A percentile compares a stretch with the other conserved stretches of the same genome.
Evolutionary conservation across 2,329 filamentous ascomycete genomes (phyloP).

Genomic region (Davidsoniella virescens): DNA sequence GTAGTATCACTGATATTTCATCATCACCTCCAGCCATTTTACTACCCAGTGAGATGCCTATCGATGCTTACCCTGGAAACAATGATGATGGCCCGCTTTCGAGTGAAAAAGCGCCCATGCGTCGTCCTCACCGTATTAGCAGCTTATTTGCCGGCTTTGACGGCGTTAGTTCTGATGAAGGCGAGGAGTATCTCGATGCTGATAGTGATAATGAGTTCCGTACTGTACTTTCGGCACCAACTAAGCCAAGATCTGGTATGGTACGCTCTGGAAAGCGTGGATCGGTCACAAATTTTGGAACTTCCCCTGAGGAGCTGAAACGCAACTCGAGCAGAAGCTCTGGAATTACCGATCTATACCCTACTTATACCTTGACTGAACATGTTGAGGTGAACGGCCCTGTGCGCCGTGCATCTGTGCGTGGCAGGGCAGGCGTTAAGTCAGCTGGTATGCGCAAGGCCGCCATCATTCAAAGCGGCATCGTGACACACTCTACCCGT

Average conservation of each 20-base stretch:
- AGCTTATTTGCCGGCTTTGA: conserved; percentile 82
- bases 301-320: conserved; percentile 26
- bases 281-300: conserved; percentile 20
- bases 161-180: conserved; percentile 49
- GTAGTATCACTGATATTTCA: conserved; percentile 30
- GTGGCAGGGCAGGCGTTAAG: conserved; percentile 19
- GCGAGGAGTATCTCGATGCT: conserved; percentile 42
- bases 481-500: conserved; percentile 43
- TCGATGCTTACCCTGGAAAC: conserved; percentile 59
- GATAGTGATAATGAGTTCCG: conserved; percentile 54
- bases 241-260: conserved; percentile 19
- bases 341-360: conserved; percentile 28
- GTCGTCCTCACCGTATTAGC: conserved; percentile 59
- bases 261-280: conserved; percentile 27
- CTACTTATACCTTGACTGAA: conserved; percentile 25
- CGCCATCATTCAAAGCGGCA: conserved; percentile 66
- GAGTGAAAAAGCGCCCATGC: conserved; percentile 38
- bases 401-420: conserved; percentile 19
- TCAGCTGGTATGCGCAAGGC: conserved; percentile 56
- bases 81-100: conserved; percentile 66
- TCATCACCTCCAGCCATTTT: conserved; percentile 30
- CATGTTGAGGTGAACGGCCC: conserved; percentile 9
- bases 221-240: conserved; percentile 46
- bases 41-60: conserved; percentile 24
- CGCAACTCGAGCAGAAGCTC: conserved; percentile 21